A percentile compares a stretch with the other conserved stretches of the same genome.
Conservation (phyloP, 2,329 filamentous ascomycete genomes). For the Diaporthe eres region DNA sequence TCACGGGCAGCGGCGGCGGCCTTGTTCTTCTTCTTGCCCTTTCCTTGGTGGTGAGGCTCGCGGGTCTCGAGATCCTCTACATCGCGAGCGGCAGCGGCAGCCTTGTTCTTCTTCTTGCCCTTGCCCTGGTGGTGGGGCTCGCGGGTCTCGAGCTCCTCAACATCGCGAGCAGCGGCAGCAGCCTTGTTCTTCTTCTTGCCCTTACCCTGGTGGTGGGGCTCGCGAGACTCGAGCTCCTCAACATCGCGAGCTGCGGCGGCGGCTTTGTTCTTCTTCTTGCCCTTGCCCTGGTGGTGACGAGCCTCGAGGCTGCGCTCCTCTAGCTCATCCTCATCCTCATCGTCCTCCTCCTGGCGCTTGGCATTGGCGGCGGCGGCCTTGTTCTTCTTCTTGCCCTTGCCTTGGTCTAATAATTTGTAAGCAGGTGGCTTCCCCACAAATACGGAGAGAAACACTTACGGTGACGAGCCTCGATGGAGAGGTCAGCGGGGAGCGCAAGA, state of each 20-base stretch:
- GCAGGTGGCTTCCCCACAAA: not conserved
- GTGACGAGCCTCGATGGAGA: slow-evolving; percentile 42
- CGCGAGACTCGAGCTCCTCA: slow-evolving; percentile 41
- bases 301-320: slow-evolving; percentile 23
- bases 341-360: slow-evolving; percentile 25
- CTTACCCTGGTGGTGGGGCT: slow-evolving; percentile 45
- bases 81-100: not conserved
- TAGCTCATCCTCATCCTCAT: slow-evolving; percentile 21
- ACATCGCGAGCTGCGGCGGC: not conserved
- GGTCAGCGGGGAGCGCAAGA: slow-evolving; percentile 44
- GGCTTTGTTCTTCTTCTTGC: slow-evolving; percentile 41
- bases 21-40: slow-evolving; percentile 39
- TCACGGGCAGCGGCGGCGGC: not conserved
- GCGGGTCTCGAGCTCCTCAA: slow-evolving; percentile 41
- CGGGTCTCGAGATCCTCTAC: slow-evolving; percentile 27
- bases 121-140: slow-evolving; percentile 45
- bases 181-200: slow-evolving; percentile 31
- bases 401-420: slow-evolving; percentile 12
- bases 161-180: not conserved
- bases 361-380: slow-evolving; percentile 7
- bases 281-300: slow-evolving; percentile 40
- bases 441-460: slow-evolving; percentile 26
- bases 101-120: slow-evolving; percentile 29
- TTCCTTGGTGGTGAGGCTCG: slow-evolving; percentile 43
- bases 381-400: slow-evolving; percentile 39